Percentiles rank a stretch among this genome's conserved stretches.
Evolutionary conservation across 1,284 basidiomycete genomes (phyloP).

Genomic region (Ustilago xerochloae): DNA sequence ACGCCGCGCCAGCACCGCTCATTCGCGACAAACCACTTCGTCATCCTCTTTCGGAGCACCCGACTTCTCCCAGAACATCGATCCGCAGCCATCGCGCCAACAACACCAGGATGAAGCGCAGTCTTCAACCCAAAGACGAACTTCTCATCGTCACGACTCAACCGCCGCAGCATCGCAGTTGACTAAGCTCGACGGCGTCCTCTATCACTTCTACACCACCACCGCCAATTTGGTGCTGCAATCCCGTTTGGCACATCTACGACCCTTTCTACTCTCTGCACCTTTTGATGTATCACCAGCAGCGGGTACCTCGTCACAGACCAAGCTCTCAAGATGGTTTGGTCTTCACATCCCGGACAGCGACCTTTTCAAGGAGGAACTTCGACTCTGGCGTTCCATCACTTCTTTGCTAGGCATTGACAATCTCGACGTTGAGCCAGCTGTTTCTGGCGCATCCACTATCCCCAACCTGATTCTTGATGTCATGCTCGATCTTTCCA

Average conservation of each 20-base stretch:
- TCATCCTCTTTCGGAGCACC: slow-evolving; percentile 21
- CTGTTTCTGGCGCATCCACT: background rate
- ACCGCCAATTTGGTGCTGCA: slow-evolving; percentile 66
- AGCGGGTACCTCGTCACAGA: slow-evolving; percentile 7
- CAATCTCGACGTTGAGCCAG: background rate
- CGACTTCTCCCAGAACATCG: slow-evolving; percentile 14
- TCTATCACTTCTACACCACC: slow-evolving; percentile 68
- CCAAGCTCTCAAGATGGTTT: slow-evolving; percentile 63
- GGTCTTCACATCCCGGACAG: slow-evolving; percentile 67
- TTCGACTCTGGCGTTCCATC: slow-evolving; percentile 64
- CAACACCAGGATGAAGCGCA: slow-evolving; percentile 23
- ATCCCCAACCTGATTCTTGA: slow-evolving; percentile 67
- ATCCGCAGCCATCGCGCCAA: slow-evolving; percentile 10
- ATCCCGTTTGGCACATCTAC: slow-evolving; percentile 56
- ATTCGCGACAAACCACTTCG: slow-evolving; percentile 16
- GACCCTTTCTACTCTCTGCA: slow-evolving; percentile 21
- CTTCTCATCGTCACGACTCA: slow-evolving; percentile 14
- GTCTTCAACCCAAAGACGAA: slow-evolving; percentile 6
- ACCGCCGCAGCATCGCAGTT: slow-evolving; percentile 17
- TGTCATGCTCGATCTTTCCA: slow-evolving; percentile 64
- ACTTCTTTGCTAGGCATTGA: slow-evolving; percentile 26
- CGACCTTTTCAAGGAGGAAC: slow-evolving; percentile 65
- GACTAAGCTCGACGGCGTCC: slow-evolving; percentile 51
- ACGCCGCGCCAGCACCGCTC: slow-evolving; percentile 16
- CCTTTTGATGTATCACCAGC: slow-evolving; percentile 6